Percentiles rank a stretch among this genome's conserved stretches.
These are phyloP conservation scores for Phytopythium boreale DNA, from an alignment of 352 stramenopile genomes.

Conservation along the genomic window DNA sequence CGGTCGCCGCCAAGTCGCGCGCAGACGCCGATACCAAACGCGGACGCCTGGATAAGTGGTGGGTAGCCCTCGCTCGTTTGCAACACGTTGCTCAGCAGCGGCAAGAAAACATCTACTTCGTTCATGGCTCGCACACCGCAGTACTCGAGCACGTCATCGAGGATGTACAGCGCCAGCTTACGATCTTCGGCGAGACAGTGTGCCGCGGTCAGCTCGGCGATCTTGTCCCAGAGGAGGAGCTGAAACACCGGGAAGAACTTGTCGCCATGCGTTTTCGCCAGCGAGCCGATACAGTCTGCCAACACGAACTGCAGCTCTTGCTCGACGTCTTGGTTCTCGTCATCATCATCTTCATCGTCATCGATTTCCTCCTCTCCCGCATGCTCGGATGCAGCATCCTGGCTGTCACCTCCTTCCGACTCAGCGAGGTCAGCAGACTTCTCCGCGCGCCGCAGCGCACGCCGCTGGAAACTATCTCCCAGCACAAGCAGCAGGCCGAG, in stretches of 20 bases:
- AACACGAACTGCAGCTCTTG: conserved; percentile 79
- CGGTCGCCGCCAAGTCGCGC: conserved; percentile 43
- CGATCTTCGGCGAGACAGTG: conserved; percentile 78
- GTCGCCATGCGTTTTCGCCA: conserved; percentile 66
- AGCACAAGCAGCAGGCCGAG: conserved; percentile 72
- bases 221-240: conserved; percentile 70
- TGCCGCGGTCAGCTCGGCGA: conserved; percentile 54
- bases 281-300: conserved; percentile 67
- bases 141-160: conserved; percentile 84
- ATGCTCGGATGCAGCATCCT: conserved; percentile 22
- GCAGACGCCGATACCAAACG: conserved; percentile 74
- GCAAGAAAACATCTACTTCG: conserved; percentile 61
- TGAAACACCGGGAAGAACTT: conserved; percentile 81
- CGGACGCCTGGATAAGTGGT: conserved; percentile 60
- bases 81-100: conserved; percentile 59
- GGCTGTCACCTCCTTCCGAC: conserved; percentile 24
- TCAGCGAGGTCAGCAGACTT: conserved; percentile 19
- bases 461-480: conserved; percentile 78
- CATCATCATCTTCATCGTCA: conserved; percentile 44
- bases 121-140: conserved; percentile 48
- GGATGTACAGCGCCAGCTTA: conserved; percentile 82
- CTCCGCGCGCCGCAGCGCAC: conserved; percentile 47
- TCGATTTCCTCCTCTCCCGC: conserved; percentile 14
- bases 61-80: conserved; percentile 58
- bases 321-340: conserved; percentile 49